Evolutionary conservation across 2,329 filamentous ascomycete species (phyloP).

Genomic region (Penicillium sp.): DNA sequence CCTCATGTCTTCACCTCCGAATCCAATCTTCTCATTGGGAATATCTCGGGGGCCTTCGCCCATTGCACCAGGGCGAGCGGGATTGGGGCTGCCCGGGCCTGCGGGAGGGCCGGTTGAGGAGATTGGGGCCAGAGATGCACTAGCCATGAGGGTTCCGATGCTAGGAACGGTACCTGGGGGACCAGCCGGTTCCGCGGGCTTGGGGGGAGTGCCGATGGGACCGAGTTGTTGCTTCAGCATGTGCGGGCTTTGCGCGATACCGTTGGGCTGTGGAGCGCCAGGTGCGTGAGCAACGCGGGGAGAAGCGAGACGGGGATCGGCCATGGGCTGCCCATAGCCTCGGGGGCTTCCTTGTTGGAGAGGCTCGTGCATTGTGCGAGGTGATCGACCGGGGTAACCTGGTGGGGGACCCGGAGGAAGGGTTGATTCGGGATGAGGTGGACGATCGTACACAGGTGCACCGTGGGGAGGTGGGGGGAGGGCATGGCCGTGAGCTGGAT

Average conservation of each 20-base stretch:
- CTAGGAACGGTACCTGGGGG: constrained; percentile 52
- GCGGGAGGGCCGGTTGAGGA: constrained; percentile 19
- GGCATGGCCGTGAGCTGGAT: constrained; percentile 24
- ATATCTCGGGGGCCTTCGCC: constrained; percentile 54
- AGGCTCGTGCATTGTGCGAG: constrained; percentile 26
- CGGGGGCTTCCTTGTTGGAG: constrained; percentile 32
- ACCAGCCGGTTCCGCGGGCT: constrained; percentile 24
- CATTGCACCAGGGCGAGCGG: constrained; percentile 5
- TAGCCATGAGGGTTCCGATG: constrained; percentile 51
- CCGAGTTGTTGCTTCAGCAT: constrained; percentile 24
- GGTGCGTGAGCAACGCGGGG: constrained; percentile 31
- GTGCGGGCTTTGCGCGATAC: constrained; percentile 27
- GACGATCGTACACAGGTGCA: constrained; percentile 35
- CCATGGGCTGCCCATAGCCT: constrained; percentile 25
- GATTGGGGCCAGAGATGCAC: constrained; percentile 29
- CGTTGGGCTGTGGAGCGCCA: constrained; percentile 23
- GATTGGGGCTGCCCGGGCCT: constrained; percentile 18
- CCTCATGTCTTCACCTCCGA: constrained; percentile 62
- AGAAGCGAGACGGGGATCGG: constrained; percentile 39
- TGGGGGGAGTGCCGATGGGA: constrained; percentile 22
- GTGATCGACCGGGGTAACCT: constrained; percentile 29
- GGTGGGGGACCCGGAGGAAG: constrained; percentile 28
- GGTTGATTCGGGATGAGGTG: constrained; percentile 33
- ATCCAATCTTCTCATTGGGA: constrained; percentile 57
- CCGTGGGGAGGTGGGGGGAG: constrained; percentile 28